Percentiles rank a stretch among this genome's conserved stretches.
phyloP scores from a whole-genome alignment of 441 rosid genomes.

The Pelargonium australe region DNA sequence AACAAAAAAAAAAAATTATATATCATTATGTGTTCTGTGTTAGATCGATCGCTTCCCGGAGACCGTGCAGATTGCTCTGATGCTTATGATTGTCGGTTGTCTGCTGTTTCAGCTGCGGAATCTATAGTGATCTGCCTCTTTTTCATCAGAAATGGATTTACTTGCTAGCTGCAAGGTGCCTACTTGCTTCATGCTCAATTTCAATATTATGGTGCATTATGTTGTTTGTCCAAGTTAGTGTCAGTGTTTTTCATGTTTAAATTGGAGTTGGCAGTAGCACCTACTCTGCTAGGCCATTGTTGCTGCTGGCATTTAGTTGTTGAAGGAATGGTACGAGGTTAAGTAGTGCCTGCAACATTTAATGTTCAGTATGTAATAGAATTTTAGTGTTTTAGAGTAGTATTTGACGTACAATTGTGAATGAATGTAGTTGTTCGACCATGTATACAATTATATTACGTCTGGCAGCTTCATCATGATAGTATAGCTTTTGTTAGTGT shows the following conservation, averaged over 20 bases:
- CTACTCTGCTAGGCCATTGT: no score
- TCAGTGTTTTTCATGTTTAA: not conserved
- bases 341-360: not conserved
- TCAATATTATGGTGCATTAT: constrained; percentile 5
- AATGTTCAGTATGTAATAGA: not conserved
- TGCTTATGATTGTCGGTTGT: constrained; percentile 22
- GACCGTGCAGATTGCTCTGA: constrained; percentile 25
- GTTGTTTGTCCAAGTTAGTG: not conserved
- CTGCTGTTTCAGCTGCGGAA: constrained; percentile 25
- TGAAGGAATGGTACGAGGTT: not conserved
- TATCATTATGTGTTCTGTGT: not conserved
- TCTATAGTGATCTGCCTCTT: constrained; percentile 25
- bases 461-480: not conserved
- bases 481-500: not conserved
- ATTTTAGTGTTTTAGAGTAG: not conserved
- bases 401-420: no score
- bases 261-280: no score
- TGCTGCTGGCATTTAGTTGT: not conserved
- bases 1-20: no score
- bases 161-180: constrained; percentile 65
- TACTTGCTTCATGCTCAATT: constrained; percentile 14
- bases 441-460: no score
- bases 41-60: constrained; percentile 37
- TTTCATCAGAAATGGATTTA: constrained; percentile 60
- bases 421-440: no score